Evolutionary conservation across 2,329 filamentous ascomycete genomes (phyloP).

Genomic region (Mollisiaceae sp.): DNA sequence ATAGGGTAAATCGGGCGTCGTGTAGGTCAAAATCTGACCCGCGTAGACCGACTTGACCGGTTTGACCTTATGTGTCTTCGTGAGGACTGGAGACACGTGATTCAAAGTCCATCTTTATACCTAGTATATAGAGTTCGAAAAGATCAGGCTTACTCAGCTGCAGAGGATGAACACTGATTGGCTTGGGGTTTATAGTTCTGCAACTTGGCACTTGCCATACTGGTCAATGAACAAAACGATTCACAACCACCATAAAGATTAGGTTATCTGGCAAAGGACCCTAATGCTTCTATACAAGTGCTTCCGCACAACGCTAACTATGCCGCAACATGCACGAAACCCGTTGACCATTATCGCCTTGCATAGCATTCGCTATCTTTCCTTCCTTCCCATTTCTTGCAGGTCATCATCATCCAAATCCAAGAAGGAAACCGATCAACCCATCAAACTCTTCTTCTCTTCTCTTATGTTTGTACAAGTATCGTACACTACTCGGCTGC

Average conservation of each 20-base stretch:
- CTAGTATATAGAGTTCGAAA: no score
- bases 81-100: no score
- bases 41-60: no score
- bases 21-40: no score
- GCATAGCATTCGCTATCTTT: background rate
- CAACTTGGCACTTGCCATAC: no score
- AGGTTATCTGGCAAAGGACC: background rate
- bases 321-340: constrained; percentile 16
- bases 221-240: background rate
- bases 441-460: background rate
- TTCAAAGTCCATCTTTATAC: no score
- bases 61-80: no score
- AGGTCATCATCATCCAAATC: constrained; percentile 1
- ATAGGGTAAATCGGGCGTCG: no score
- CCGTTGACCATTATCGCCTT: background rate
- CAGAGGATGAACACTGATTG: no score
- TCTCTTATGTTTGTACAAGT: background rate
- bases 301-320: constrained; percentile 15
- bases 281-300: constrained; percentile 18
- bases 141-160: no score
- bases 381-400: background rate
- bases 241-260: background rate
- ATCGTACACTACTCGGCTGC: constrained; percentile 9
- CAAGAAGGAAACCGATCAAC: background rate
- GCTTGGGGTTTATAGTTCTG: no score